Base-by-base conservation (phyloP, 2,329 filamentous ascomycete genomes). In the Botrytis paeoniae region DNA sequence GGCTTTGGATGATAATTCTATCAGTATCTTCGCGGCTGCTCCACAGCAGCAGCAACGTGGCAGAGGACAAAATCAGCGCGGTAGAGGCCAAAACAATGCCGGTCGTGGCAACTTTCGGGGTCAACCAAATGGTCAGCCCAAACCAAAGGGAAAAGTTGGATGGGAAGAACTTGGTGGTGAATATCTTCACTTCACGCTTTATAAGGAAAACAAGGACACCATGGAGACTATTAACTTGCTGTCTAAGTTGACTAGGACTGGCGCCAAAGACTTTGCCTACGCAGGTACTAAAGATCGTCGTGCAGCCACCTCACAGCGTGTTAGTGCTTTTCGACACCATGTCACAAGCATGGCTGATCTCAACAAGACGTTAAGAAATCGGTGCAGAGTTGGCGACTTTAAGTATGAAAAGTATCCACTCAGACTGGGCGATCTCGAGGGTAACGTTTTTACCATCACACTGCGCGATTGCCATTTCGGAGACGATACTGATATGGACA, bases 401-500 rank as follows among this genome's bases (percentile, higher is more conserved):
- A 88, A 91, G 79, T 93, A 97, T 83, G 86, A 89, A 75, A 86
- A 89, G 43, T 84, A 90, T 39, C 88, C 91, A 0, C 87, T 99
- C 25, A 90, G 93, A 77, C 88, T 99, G 0, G 96, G 96, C 18
- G 92, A 97, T 76, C 87, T 98, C 57, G 84, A 85, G 7, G 96
- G 97, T 22, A 99, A 99, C 78, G 93, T 98, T 81, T 99, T 99
- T 80, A 88, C 92, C 75, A 95, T 99, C 78, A 95, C 94, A 0
- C 87, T 98, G 70, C 93, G 97, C 77, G 93, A 97, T 78, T 97
- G 93, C 79, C 85, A 89, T 68, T 90, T 96, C 75, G 75, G 75
- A 29, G 82, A 82, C 22, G 84, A 85, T 57, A 80, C 81, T 25
- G 78, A 79, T n/a, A 78, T 83, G 69, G 81, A 87, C 54, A 85